Percentiles rank a stretch among this genome's conserved stretches.
Evolutionary conservation across 768 basidiomycete genomes (phyloP).

Genomic region (Rhizopogon sp.): DNA sequence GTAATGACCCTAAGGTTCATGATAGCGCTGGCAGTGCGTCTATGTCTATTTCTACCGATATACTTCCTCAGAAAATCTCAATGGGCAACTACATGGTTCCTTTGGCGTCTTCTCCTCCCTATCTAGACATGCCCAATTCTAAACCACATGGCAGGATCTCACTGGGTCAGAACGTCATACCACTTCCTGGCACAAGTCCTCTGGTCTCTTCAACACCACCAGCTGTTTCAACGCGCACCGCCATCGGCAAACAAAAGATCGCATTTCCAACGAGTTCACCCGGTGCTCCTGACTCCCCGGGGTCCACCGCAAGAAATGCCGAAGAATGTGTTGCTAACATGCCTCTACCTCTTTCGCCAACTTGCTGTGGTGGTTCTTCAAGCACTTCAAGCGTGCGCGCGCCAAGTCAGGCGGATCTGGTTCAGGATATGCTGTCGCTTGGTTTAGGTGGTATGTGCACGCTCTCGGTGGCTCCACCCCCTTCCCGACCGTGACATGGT

Average conservation of each 20-base stretch:
- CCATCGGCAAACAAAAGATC: not conserved
- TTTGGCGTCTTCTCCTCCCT: not conserved
- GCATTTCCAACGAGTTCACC: not conserved
- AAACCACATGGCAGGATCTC: not conserved
- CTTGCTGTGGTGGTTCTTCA: not conserved
- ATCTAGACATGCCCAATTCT: not conserved
- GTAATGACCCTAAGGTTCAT: not conserved
- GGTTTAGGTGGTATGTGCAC: slow-evolving; percentile 22
- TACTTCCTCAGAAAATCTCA: not conserved
- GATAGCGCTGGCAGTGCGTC: not conserved
- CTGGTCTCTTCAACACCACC: not conserved
- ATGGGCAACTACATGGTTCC: slow-evolving; percentile 13
- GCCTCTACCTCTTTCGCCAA: not conserved
- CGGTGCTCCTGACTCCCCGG: not conserved
- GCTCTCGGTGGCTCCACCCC: not conserved
- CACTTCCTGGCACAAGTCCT: not conserved
- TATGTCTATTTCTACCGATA: not conserved
- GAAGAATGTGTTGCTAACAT: no score
- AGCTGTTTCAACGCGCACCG: not conserved
- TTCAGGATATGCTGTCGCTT: slow-evolving; percentile 17
- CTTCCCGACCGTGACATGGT: not conserved
- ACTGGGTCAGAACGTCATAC: not conserved
- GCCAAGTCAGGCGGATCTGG: slow-evolving; percentile 11
- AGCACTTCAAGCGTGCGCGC: not conserved
- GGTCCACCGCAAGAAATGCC: not conserved